Percentiles rank a stretch among this genome's conserved stretches.
phyloP scores from a whole-genome alignment of 495 filamentous ascomycete genomes.

The Physcia stellaris region DNA sequence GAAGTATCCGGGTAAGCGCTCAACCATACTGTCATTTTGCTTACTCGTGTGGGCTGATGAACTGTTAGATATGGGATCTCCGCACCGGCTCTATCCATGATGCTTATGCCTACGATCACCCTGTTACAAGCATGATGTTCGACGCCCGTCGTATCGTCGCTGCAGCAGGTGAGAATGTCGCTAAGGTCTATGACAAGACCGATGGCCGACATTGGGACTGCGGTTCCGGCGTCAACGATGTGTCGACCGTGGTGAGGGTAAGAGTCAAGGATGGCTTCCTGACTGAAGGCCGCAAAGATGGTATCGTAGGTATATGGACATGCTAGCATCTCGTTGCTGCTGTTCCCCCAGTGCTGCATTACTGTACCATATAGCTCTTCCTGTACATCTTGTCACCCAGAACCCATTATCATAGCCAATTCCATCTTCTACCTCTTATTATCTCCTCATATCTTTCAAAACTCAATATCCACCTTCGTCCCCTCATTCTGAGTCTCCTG shows the following conservation, averaged over 20 bases:
- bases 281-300: slow-evolving; percentile 79
- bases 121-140: slow-evolving; percentile 97
- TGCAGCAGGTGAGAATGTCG: slow-evolving; percentile 80
- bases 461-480: slow-evolving; percentile 49
- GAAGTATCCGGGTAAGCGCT: slow-evolving; percentile 76
- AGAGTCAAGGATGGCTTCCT: slow-evolving; percentile 90
- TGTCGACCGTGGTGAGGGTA: slow-evolving; percentile 70
- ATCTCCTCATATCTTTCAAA: slow-evolving; percentile 27
- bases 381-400: too few relatives aligned
- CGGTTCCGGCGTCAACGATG: slow-evolving; percentile 58
- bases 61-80: slow-evolving; percentile 87
- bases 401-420: too few relatives aligned
- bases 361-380: too few relatives aligned
- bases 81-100: slow-evolving; percentile 92
- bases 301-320: slow-evolving; percentile 83
- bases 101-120: slow-evolving; percentile 87
- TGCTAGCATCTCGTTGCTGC: too few relatives aligned
- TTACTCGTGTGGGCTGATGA: slow-evolving; percentile 1
- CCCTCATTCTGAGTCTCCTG: slow-evolving; percentile 47
- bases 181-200: slow-evolving; percentile 95
- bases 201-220: slow-evolving; percentile 97
- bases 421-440: background rate
- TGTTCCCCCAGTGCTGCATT: too few relatives aligned
- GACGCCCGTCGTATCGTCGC: slow-evolving; percentile 82
- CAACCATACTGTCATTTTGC: too few relatives aligned